Base-by-base conservation (phyloP, 2,329 filamentous ascomycete species). In the Fusarium caatingaense region DNA sequence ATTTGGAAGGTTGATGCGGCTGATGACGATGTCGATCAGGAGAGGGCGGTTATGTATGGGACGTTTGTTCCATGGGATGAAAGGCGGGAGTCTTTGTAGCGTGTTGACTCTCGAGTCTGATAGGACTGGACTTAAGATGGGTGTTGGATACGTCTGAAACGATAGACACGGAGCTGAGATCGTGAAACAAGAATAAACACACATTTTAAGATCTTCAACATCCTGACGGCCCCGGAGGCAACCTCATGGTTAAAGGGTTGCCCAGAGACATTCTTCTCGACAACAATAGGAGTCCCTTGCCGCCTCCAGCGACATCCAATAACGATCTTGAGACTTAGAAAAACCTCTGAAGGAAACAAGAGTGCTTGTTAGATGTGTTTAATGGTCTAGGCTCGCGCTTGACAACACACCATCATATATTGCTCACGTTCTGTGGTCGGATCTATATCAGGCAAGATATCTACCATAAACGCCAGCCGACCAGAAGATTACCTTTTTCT, bases 1-100 rank as follows among this genome's bases (percentile, higher is more conserved):
- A 48, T 79, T 3, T 79, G 77, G 76, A 76, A 62, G 56, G 49
- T 67, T 8, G 70, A 73, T 15, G 13, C 23, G 5, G 21, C 18
- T 11, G 66, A 67, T 6, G 60, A 69, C 6, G 60, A 56, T 5
- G n/a, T 30, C 28, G 56, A 49, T 28, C 44, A 30, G 27, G 25
- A 56, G 53, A 64, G 60, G 37, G 50, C 45, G 10, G 25, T 65
- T 18, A 45, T 64, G 30, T 75, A 75, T 27, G 72, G 72, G 12
- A 74, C 72, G 2, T 71, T 74, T 50, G 58, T 64, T 25, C 55
- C 67, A 6, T 68, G 67, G 68, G 15, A 47, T 13, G 68, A 60
- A 15, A 46, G 68, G 13, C 32, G 55, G 5, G 55, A 58, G 20
- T 71, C 50, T 34, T 12, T 71, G 9, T 71, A 48, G 68, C 6